A percentile compares a stretch with the other conserved stretches of the same genome.
Evolutionary conservation across 352 stramenopile species (phyloP).

Genomic region (Globisporangium mamillatum): DNA sequence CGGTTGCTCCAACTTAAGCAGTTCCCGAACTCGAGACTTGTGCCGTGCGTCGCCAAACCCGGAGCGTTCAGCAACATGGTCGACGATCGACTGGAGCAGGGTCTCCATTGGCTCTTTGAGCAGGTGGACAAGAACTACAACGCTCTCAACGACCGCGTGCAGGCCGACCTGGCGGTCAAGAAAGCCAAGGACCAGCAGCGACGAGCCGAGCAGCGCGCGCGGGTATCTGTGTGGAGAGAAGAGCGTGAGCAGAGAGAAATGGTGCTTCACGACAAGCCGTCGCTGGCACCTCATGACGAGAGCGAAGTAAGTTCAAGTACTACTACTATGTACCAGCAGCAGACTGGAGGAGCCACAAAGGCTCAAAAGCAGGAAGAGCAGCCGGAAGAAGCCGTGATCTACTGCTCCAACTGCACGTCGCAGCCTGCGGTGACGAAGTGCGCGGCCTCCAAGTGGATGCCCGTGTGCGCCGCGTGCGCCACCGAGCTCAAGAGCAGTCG

Average conservation of each 20-base stretch:
- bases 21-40: slow-evolving; percentile 39
- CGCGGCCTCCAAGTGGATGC: slow-evolving; percentile 84
- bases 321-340: neutral
- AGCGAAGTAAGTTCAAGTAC: neutral
- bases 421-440: slow-evolving; percentile 70
- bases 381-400: slow-evolving; percentile 44
- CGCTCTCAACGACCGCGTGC: slow-evolving; percentile 42
- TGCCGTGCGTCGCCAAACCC: slow-evolving; percentile 64
- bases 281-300: neutral
- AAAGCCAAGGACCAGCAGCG: slow-evolving; percentile 57
- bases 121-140: slow-evolving; percentile 58
- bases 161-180: slow-evolving; percentile 46
- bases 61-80: slow-evolving; percentile 42
- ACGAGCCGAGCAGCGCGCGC: slow-evolving; percentile 53
- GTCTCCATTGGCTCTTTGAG: slow-evolving; percentile 70
- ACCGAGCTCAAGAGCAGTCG: slow-evolving; percentile 41
- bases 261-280: slow-evolving; percentile 46
- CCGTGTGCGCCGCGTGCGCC: slow-evolving; percentile 63
- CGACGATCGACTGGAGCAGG: slow-evolving; percentile 62
- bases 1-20: slow-evolving; percentile 35
- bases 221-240: slow-evolving; percentile 68
- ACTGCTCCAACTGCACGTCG: slow-evolving; percentile 59
- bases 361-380: slow-evolving; percentile 20
- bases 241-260: slow-evolving; percentile 69
- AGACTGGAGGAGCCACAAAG: neutral